These are phyloP conservation scores for Quercus wislizeni DNA, from an alignment of 306 rosid species.

Conservation along the genomic window DNA sequence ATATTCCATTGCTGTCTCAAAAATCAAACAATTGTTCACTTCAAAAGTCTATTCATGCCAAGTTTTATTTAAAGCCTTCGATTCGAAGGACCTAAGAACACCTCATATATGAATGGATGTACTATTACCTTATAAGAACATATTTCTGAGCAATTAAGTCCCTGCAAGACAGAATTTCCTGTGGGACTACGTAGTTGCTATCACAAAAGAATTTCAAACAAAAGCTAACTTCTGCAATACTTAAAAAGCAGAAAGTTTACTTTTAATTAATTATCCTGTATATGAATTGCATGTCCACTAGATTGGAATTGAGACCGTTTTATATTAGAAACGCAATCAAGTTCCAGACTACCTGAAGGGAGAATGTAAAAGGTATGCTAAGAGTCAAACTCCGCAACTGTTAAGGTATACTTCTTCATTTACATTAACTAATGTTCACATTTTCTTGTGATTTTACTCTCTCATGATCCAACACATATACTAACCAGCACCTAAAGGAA, in stretches of 20 bases:
- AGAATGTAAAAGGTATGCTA: not conserved
- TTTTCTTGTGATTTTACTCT: not conserved
- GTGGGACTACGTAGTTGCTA: too few relatives aligned
- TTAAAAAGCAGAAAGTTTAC: too few relatives aligned
- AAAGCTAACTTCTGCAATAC: too few relatives aligned
- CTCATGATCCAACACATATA: not conserved
- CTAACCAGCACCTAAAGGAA: not conserved
- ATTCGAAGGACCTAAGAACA: not conserved
- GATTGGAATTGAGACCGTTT: not conserved
- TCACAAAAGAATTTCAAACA: too few relatives aligned
- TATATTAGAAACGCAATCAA: not conserved
- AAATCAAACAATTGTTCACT: too few relatives aligned
- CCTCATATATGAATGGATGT: not conserved
- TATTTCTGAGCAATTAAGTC: too few relatives aligned
- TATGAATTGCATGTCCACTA: not conserved
- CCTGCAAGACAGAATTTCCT: too few relatives aligned
- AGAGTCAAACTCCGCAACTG: not conserved
- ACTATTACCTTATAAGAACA: not conserved
- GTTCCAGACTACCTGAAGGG: not conserved
- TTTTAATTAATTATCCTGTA: too few relatives aligned
- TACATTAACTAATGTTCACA: not conserved
- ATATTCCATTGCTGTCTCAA: too few relatives aligned
- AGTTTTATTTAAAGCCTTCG: too few relatives aligned
- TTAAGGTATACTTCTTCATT: not conserved
- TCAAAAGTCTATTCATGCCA: too few relatives aligned